Percentiles rank a stretch among this genome's conserved stretches.
Evolutionary conservation across 2,329 filamentous ascomycete genomes (phyloP).

Genomic region (Nectriaceae sp.): DNA sequence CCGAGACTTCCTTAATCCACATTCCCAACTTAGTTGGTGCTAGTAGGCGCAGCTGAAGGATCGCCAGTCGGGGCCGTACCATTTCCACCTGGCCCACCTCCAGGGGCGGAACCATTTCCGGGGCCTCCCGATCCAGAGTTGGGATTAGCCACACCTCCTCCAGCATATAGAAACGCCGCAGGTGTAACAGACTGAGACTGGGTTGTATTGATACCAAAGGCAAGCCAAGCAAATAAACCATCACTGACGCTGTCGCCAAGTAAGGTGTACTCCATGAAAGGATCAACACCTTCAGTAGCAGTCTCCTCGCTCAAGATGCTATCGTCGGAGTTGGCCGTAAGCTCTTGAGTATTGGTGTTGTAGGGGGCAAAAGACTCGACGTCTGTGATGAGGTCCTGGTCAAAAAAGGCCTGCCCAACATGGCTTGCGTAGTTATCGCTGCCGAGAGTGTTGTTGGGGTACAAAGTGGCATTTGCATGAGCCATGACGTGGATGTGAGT

Average conservation of each 20-base stretch:
- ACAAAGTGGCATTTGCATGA: conserved; percentile 38
- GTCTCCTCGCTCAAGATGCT: conserved; percentile 46
- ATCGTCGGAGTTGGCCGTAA: conserved; percentile 57
- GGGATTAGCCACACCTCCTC: conserved; percentile 23
- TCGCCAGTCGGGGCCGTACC: no score
- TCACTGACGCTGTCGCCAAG: conserved; percentile 54
- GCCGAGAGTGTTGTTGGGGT: conserved; percentile 37
- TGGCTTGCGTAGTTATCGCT: conserved; percentile 49
- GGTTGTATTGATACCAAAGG: conserved; percentile 49
- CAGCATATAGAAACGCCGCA: conserved; percentile 20
- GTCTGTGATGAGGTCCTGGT: conserved; percentile 54
- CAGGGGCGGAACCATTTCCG: no score
- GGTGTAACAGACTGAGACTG: conserved; percentile 18
- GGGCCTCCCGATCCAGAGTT: conserved; percentile 20
- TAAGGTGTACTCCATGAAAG: conserved; percentile 58
- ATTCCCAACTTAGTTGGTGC: no score
- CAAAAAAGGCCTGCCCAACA: conserved; percentile 66
- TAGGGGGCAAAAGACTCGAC: conserved; percentile 54
- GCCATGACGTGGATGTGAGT: conserved; percentile 50
- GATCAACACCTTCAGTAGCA: conserved; percentile 52
- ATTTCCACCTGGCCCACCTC: no score
- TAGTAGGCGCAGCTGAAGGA: no score
- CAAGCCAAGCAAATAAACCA: conserved; percentile 58
- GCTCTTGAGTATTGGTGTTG: conserved; percentile 43
- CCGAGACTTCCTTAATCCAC: no score